phyloP scores from a whole-genome alignment of 23 red algal genomes.

The Rhodosorus marinus region DNA sequence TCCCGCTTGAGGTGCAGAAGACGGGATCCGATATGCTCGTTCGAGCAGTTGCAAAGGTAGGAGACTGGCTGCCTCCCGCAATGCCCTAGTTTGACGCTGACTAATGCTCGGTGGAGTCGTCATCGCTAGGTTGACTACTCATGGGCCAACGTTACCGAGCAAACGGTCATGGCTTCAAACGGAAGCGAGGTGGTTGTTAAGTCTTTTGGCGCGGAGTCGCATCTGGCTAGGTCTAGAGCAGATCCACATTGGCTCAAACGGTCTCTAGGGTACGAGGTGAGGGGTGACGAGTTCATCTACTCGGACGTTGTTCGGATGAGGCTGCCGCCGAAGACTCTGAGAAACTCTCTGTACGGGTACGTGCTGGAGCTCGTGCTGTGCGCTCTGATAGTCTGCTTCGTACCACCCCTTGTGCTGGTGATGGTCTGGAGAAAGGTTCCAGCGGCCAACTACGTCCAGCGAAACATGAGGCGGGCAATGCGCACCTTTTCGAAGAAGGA shows the following conservation, averaged over 20 bases:
- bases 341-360: background rate
- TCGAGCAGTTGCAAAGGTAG: background rate
- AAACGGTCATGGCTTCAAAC: no score
- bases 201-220: background rate
- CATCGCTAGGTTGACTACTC: no score
- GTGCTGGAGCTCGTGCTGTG: background rate
- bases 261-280: background rate
- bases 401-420: background rate
- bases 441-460: no score
- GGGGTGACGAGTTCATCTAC: background rate
- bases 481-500: no score
- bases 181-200: no score
- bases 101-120: background rate
- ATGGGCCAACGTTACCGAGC: no score
- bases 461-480: no score
- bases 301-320: background rate
- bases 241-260: background rate
- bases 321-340: background rate
- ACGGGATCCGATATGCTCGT: background rate
- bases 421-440: no score
- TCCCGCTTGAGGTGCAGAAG: background rate
- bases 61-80: no score
- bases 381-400: background rate
- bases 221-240: background rate
- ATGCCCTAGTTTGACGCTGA: no score